Conservation (phyloP, 2,329 filamentous ascomycete species). For the Rhynchosporium agropyri region DNA sequence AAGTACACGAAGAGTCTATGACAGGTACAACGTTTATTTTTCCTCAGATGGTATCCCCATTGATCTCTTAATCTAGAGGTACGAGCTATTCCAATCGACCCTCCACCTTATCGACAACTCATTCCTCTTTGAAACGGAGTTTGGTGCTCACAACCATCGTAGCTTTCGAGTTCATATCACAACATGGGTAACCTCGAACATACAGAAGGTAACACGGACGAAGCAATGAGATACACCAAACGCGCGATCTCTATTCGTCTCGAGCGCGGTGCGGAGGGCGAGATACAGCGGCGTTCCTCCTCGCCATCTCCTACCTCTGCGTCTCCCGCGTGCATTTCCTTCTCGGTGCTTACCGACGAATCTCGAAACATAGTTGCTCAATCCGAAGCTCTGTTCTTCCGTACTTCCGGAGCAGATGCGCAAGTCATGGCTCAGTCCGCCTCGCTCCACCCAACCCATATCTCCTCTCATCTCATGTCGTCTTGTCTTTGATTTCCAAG, state of each 20-base stretch:
- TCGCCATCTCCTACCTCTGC: conserved; percentile 31
- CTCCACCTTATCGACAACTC: too few relatives aligned
- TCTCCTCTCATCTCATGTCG: too few relatives aligned
- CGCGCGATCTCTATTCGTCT: conserved; percentile 28
- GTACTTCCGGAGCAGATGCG: conserved; percentile 23
- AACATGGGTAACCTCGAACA: conserved; percentile 33
- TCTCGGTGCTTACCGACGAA: conserved; percentile 12
- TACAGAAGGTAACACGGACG: conserved; percentile 22
- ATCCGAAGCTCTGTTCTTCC: conserved; percentile 27
- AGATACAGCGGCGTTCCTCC: conserved; percentile 23
- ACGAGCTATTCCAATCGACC: conserved; percentile 17
- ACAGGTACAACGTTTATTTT: too few relatives aligned
- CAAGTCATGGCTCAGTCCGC: conserved; percentile 29
- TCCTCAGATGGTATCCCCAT: conserved; percentile 29
- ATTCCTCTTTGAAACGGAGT: too few relatives aligned
- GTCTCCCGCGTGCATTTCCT: conserved; percentile 21
- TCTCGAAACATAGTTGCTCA: conserved; percentile 19
- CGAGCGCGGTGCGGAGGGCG: conserved; percentile 1
- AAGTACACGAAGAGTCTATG: background rate
- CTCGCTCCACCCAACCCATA: background rate
- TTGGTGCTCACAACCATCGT: background rate
- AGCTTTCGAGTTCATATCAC: conserved; percentile 21
- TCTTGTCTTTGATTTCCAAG: too few relatives aligned
- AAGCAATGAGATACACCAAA: conserved; percentile 28
- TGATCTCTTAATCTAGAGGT: conserved; percentile 32